Base-by-base conservation (phyloP, 176 grass and related monocot species). In the Olyra latifolia region DNA sequence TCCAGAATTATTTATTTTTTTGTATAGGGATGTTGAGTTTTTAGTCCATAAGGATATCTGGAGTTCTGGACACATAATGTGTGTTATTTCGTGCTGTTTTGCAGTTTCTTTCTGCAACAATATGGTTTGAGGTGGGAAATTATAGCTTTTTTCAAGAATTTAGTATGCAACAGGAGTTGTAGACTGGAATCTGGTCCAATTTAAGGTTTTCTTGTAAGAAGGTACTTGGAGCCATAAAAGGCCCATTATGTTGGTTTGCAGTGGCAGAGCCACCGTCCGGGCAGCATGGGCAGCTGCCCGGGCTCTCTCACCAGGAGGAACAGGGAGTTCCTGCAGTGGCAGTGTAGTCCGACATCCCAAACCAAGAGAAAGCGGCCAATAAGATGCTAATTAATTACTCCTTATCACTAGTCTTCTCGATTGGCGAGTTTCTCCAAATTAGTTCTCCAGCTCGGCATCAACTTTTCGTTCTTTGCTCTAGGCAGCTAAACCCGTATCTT, bases 71-170 rank as follows among this genome's bases (percentile, higher is more conserved):
- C 20, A 28, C 13, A n/a, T 22, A 35, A 27, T 35, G 38, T 19
- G 19, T 44, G 35, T 7, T 14, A 44, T 53, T 50, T 65, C 45
- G 15, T 23, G 7, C 14, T 68, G 23, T 59, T 75, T 42, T 62
- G 17, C 57, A 15, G 9, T 30, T 55, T 50, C 42, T 72, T 75
- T 68, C n/a, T 50, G 5, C 38, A 41, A 40, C 7, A 22, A 9
- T 35, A 24, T n/a, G 39, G 29, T 69, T 79, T 49, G 54, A 46
- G 54, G 10, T 80, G 13, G 45, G 42, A 43, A 82, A 25, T 72
- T 28, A 32, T 62, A 38, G 58, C 20, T n/a, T 53, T 42, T 67
- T 64, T 45, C 38, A 30, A 39, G 58, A 6, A 38, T 54, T 4
- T 55, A 22, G 11, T 74, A 23, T 74, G 72, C 17, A 57, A 12